A percentile compares a stretch with the other conserved stretches of the same genome.
phyloP scores from a whole-genome alignment of 2,329 filamentous ascomycete genomes.

The Microcyclospora pomicola region DNA sequence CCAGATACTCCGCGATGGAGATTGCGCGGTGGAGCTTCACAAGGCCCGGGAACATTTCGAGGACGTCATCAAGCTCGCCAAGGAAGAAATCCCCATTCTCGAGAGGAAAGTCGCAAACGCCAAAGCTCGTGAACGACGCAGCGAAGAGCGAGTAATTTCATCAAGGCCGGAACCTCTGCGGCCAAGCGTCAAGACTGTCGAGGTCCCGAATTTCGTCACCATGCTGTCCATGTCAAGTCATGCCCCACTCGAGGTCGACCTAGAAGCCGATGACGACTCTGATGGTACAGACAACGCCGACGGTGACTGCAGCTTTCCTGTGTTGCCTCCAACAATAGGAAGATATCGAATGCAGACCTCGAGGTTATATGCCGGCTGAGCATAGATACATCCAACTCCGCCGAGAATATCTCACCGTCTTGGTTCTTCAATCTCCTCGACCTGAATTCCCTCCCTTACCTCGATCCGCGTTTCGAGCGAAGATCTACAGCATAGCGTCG shows the following conservation, averaged over 20 bases:
- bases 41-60: constrained; percentile 53
- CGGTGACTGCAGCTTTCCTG: no score
- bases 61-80: constrained; percentile 44
- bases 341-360: constrained; percentile 7
- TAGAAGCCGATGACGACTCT: background rate
- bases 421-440: no score
- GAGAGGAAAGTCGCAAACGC: constrained; percentile 12
- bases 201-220: background rate
- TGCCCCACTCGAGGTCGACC: background rate
- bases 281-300: background rate
- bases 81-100: constrained; percentile 13
- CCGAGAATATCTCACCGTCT: no score
- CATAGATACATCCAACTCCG: background rate
- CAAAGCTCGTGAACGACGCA: constrained; percentile 10
- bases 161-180: background rate
- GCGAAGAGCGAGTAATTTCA: constrained; percentile 11
- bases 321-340: background rate
- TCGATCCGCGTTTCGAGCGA: no score
- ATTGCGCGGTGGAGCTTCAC: constrained; percentile 63
- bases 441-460: no score
- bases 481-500: no score
- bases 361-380: constrained; percentile 7
- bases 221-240: background rate
- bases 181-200: background rate
- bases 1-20: constrained; percentile 75